Percentiles rank a stretch among this genome's conserved stretches.
Conservation (phyloP, 164 flowering plant genomes). For the Chloranthus sessilifolius region DNA sequence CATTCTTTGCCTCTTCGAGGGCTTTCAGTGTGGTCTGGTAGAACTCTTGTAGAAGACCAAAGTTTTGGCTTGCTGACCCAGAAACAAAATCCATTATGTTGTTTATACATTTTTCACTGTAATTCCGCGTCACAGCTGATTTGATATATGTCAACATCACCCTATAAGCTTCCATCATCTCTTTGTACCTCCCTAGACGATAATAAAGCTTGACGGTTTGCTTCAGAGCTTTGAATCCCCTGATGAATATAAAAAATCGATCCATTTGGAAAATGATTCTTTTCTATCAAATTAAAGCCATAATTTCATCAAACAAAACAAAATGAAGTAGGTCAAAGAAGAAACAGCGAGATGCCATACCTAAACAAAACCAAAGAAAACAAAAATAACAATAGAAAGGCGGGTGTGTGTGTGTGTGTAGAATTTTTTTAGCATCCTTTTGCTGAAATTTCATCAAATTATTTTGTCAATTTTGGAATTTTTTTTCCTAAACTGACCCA, state of each 20-base stretch:
- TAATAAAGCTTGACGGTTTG: conserved; percentile 98
- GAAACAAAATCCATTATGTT: conserved; percentile 98
- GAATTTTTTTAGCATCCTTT: no score
- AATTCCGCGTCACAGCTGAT: conserved; percentile 96
- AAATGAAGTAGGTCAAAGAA: no score
- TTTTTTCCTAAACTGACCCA: no score
- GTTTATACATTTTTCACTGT: conserved; percentile 98
- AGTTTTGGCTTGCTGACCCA: conserved; percentile 93
- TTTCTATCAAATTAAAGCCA: no score
- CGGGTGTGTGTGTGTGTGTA: no score
- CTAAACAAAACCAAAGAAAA: no score
- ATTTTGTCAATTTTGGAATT: no score
- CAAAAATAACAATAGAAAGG: no score
- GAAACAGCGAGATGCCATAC: no score
- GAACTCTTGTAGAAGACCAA: conserved; percentile 82
- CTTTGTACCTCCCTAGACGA: conserved; percentile 74
- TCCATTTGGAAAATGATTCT: neutral
- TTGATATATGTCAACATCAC: conserved; percentile 95
- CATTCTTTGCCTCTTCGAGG: conserved; percentile 99
- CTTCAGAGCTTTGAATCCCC: conserved; percentile 99
- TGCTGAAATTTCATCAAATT: no score
- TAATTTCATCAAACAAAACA: no score
- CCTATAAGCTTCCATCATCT: conserved; percentile 97
- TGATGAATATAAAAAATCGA: conserved; percentile 18
- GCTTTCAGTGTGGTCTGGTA: conserved; percentile 94